Conservation (phyloP, 768 basidiomycete species). For the Obba rivulosa region DNA sequence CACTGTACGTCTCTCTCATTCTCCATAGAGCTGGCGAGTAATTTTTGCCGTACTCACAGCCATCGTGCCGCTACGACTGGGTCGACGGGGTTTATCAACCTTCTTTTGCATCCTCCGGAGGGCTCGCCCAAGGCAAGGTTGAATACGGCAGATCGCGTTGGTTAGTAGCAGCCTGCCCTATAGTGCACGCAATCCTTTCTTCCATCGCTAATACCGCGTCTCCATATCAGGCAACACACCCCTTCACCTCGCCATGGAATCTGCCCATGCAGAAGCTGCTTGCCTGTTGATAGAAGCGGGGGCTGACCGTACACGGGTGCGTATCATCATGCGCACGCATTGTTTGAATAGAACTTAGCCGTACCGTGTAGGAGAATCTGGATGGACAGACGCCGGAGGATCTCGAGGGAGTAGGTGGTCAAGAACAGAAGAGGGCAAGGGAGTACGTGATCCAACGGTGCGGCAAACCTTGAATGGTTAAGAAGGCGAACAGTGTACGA, state of each 20-base stretch:
- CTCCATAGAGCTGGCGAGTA: background rate
- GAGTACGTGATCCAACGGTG: conserved; percentile 73
- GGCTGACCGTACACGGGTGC: conserved; percentile 83
- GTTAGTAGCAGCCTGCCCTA: conserved; percentile 28
- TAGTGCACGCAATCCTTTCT: background rate
- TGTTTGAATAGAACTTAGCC: conserved; percentile 1
- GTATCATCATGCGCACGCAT: conserved; percentile 25
- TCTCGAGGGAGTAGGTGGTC: conserved; percentile 84
- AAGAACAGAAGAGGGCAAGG: conserved; percentile 77
- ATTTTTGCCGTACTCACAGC: conserved; percentile 39
- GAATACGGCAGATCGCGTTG: conserved; percentile 80
- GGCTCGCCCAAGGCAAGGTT: conserved; percentile 72
- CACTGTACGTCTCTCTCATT: conserved; percentile 52
- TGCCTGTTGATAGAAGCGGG: conserved; percentile 91
- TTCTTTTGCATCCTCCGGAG: conserved; percentile 83
- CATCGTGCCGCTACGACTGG: conserved; percentile 97
- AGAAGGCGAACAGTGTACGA: too few species aligned
- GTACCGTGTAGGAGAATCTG: conserved; percentile 79
- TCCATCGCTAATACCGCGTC: conserved; percentile 13
- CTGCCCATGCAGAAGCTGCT: conserved; percentile 88
- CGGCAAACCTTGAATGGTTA: conserved; percentile 41
- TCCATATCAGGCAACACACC: conserved; percentile 78
- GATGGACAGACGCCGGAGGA: conserved; percentile 87
- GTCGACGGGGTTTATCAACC: conserved; percentile 79
- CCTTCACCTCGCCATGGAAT: conserved; percentile 95